Evolutionary conservation across 2,329 filamentous ascomycete genomes (phyloP), one percentile per base, ranked within the genome.

Genomic region (Penicillium italicum): DNA sequence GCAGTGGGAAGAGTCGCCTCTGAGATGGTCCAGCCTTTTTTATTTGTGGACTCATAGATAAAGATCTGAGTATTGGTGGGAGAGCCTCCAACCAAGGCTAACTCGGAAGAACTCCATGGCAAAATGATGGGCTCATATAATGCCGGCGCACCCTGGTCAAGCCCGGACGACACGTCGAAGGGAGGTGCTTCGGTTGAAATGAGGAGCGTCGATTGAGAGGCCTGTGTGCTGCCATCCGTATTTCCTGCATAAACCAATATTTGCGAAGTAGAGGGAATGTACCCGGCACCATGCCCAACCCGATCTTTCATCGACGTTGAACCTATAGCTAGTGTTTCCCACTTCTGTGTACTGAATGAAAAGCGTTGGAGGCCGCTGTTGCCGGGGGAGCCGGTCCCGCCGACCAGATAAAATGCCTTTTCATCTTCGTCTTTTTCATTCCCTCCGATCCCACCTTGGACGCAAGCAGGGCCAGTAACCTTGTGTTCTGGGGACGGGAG

Each of bases 231-330:
- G 26, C 83, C 84, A 62, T 86, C 82, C 64, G 86, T 84, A 16
- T 81, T 85, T 43, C 93, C 93, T 31, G 87, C 89, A 69, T 92
- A 97, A 26, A 96, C 80, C 24, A 97, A 75, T 52, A 97, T 89
- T 4, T 84, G 82, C 53, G 90, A 81, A 16, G 85, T 82, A 22
- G 81, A 80, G 59, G 85, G 81, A 51, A 97, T 78, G 69, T 91
- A 97, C 18, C 84, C 81, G 12, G 88, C 88, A 62, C 84, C 86
- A 72, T 97, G 93, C 63, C 87, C 83, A 56, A 85, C 78, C 55
- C 91, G 85, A 66, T 90, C 84, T 68, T 88, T 80, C 45, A 88
- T 82, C 43, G 86, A 83, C 34, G 74, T 70, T 31, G 76, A 76
- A 16, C 73, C 70, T 5, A 79, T 76, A 12, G 69, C 69, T 37